Evolutionary conservation across 768 basidiomycete species (phyloP).

Genomic region (Imleria badia): DNA sequence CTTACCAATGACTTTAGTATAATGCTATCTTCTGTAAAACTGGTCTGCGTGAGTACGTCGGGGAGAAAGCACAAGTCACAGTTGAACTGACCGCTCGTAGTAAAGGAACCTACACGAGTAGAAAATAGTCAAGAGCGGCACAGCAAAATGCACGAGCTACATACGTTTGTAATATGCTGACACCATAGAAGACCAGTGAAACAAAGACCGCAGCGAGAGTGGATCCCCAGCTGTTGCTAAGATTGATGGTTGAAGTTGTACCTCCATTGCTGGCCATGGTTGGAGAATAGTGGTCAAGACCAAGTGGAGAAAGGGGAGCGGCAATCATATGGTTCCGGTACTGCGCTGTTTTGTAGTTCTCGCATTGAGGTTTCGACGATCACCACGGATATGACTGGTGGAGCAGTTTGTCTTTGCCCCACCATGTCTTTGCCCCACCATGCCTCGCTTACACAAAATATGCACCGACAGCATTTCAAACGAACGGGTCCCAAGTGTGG

Average conservation of each 20-base stretch:
- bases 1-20: slow-evolving; percentile 18
- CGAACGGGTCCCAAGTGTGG: background rate
- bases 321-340: background rate
- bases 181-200: slow-evolving; percentile 23
- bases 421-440: background rate
- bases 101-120: slow-evolving; percentile 21
- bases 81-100: slow-evolving; percentile 23
- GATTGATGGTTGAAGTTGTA: slow-evolving; percentile 1
- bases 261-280: slow-evolving; percentile 13
- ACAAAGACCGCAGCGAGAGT: slow-evolving; percentile 20
- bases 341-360: slow-evolving; percentile 13
- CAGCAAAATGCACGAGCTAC: background rate
- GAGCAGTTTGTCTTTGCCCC: background rate
- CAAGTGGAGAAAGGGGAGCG: background rate
- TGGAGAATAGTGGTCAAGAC: background rate
- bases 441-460: background rate
- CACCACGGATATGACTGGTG: slow-evolving; percentile 3
- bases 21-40: slow-evolving; percentile 11
- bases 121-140: background rate
- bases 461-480: background rate
- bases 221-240: slow-evolving; percentile 23
- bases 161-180: slow-evolving; percentile 27
- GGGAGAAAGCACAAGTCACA: background rate
- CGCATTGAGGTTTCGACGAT: slow-evolving; percentile 6
- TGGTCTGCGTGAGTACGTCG: slow-evolving; percentile 9